Conservation (phyloP, 1,139 yeast species). For the Saccharomyces hybrid region DNA sequence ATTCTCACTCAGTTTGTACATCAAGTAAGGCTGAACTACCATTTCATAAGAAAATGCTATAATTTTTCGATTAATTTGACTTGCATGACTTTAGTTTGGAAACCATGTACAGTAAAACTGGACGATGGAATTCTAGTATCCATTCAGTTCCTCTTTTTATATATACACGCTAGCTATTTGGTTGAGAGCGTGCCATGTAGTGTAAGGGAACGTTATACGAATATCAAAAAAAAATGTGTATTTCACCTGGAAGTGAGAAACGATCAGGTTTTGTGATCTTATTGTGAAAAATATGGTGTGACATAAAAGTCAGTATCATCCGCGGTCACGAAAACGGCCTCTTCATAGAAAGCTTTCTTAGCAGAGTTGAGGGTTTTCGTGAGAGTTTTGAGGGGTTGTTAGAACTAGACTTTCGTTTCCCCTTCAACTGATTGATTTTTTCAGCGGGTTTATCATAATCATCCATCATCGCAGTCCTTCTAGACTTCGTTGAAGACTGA, state of each 20-base stretch:
- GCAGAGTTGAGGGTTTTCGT: slow-evolving; percentile 31
- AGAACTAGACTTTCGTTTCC: slow-evolving; percentile 28
- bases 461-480: slow-evolving; percentile 21
- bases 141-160: neutral
- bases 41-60: no score
- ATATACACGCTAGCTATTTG: neutral
- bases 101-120: no score
- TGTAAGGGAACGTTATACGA: neutral
- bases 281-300: neutral
- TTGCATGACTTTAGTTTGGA: no score
- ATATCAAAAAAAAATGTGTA: neutral
- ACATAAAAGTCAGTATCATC: neutral
- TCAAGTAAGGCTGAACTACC: no score
- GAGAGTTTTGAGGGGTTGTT: slow-evolving; percentile 28
- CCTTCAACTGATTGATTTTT: slow-evolving; percentile 31
- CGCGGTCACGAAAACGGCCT: neutral
- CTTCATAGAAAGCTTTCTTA: slow-evolving; percentile 22
- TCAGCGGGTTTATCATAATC: slow-evolving; percentile 36
- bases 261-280: neutral
- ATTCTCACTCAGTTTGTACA: no score
- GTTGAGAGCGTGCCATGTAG: neutral
- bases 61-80: no score
- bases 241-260: neutral
- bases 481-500: slow-evolving; percentile 3
- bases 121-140: no score